Evolutionary conservation across 768 basidiomycete genomes (phyloP).

Genomic region (Podaxis sp.): DNA sequence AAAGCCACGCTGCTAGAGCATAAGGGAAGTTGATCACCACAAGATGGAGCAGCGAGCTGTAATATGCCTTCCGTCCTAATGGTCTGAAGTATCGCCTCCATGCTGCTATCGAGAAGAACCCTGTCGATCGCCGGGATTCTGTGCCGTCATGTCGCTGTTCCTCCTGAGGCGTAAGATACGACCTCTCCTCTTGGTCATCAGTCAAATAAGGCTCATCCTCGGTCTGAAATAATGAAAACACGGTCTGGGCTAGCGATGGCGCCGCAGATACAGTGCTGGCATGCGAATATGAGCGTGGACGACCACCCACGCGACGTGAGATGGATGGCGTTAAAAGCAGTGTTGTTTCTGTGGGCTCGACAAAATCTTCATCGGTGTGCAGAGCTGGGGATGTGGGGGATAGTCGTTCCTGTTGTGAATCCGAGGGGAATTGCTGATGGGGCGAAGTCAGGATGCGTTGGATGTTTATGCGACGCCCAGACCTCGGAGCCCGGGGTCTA

Average conservation of each 20-base stretch:
- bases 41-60: conserved; percentile 66
- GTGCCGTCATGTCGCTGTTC: not conserved
- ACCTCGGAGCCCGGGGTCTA: conserved; percentile 35
- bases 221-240: conserved; percentile 65
- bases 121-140: conserved; percentile 10
- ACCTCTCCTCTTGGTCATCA: conserved; percentile 24
- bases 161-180: conserved; percentile 14
- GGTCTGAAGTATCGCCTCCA: conserved; percentile 70
- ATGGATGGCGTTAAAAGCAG: conserved; percentile 40
- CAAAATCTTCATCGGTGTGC: conserved; percentile 22
- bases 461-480: conserved; percentile 24
- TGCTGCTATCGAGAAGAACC: conserved; percentile 33
- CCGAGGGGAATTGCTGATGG: conserved; percentile 4
- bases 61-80: conserved; percentile 55
- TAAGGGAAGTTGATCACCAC: conserved; percentile 77
- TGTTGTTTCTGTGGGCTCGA: conserved; percentile 44
- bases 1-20: conserved; percentile 76
- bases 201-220: conserved; percentile 41
- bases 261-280: conserved; percentile 55
- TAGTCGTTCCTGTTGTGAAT: conserved; percentile 21
- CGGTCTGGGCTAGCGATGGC: conserved; percentile 67
- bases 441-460: conserved; percentile 22
- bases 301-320: conserved; percentile 24
- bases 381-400: conserved; percentile 15
- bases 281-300: conserved; percentile 59